Evolutionary conservation across 2,329 filamentous ascomycete species (phyloP), one percentile per base, ranked within the genome.

Genomic region (Cercospora sp.): DNA sequence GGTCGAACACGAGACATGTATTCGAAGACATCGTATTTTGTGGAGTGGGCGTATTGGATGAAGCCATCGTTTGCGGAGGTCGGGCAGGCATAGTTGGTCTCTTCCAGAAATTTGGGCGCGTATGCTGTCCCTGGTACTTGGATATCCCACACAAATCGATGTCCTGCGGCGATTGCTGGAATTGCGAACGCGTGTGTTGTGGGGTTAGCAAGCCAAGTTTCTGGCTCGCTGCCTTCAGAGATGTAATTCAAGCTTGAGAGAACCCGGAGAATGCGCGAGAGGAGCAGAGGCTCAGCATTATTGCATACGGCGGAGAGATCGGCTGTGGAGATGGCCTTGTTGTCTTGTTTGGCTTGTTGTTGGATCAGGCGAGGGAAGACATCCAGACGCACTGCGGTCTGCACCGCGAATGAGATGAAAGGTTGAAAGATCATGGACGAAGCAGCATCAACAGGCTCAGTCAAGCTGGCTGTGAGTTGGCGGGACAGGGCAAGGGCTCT

Each of bases 351-450:
- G 40, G 23, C 55, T 60, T 65, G 63, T 20, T 36, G 51, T 57
- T 65, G 40, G 6, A 33, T 31, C 9, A 65, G 63, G 18, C 20
- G 53, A n/a, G 45, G 28, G 63, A 65, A 65, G 30, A 65, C 10
- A 13, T 58, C 63, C 63, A 65, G 58, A 18, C 63, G 63, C 10
- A 65, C 63, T 13, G 63, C 63, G 33, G 53, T 60, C 18, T 65
- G 63, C 13, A 60, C 63, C 8, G 63, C 63, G 26, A 58, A 65
- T 4, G 63, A 65, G 10, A 55, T 51, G 55, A 65, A 65, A 13
- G 63, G 63, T 7, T 55, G 45, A 23, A 65, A 65, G 28, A 65
- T 60, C 53, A 60, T 65, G 13, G 45, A 45, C 36, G 59, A 60
- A n/a, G 63, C 63, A 20, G 40, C 59, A 45, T 65, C 63, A 16